These are phyloP conservation scores for Lentithecium fluviatile DNA, from an alignment of 495 filamentous ascomycete species.

Conservation along the genomic window DNA sequence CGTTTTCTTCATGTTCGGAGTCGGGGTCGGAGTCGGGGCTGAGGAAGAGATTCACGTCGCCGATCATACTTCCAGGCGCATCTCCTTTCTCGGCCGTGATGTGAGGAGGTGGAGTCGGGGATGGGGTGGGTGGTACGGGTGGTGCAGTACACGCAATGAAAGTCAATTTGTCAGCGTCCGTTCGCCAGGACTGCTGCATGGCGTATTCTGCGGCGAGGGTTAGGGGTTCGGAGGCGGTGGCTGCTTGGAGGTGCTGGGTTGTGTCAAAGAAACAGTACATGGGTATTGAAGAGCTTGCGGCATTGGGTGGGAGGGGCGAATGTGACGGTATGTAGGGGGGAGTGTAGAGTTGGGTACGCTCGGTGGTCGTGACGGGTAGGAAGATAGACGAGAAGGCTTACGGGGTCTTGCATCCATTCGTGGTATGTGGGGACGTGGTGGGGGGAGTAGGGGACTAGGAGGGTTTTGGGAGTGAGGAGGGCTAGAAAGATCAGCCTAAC, in stretches of 20 bases:
- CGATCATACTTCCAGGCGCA: constrained; percentile 62
- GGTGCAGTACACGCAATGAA: constrained; percentile 59
- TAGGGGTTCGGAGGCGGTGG: constrained; percentile 80
- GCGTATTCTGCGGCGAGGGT: constrained; percentile 75
- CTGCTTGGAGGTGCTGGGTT: constrained; percentile 69
- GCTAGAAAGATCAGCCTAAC: constrained; percentile 49
- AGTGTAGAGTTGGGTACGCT: too few relatives aligned
- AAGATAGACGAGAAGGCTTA: too few relatives aligned
- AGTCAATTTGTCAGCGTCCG: constrained; percentile 70
- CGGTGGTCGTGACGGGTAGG: neutral
- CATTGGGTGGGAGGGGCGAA: neutral
- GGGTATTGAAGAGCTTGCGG: neutral
- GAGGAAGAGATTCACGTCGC: constrained; percentile 86
- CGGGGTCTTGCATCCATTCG: constrained; percentile 86
- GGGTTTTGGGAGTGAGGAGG: constrained; percentile 60
- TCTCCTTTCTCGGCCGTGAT: constrained; percentile 46
- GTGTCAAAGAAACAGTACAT: neutral
- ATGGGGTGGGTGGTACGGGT: neutral
- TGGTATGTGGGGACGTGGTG: constrained; percentile 83
- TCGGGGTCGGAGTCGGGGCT: too few relatives aligned
- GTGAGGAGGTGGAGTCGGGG: neutral
- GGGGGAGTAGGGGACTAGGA: constrained; percentile 80
- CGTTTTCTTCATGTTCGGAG: constrained; percentile 51
- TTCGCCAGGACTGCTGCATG: constrained; percentile 81
- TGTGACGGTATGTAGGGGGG: neutral